Percentiles rank a stretch among this genome's conserved stretches.
Evolutionary conservation across 2,329 filamentous ascomycete species (phyloP).

Genomic region (Geoglossum cookeanum): DNA sequence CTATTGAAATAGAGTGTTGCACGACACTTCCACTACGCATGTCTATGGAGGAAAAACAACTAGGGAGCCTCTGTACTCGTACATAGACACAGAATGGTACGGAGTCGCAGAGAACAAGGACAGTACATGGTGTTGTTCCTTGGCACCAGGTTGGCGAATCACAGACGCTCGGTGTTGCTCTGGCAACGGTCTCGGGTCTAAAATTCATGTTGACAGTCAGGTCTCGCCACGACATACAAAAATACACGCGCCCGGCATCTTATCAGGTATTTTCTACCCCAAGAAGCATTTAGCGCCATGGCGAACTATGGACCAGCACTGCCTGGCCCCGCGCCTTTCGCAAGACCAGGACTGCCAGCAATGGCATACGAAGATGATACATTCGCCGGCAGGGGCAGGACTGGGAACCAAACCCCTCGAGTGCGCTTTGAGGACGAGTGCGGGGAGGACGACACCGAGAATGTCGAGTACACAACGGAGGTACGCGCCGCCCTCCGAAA

Average conservation of each 20-base stretch:
- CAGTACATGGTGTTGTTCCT: no score
- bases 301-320: not conserved
- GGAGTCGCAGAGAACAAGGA: no score
- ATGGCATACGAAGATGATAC: not conserved
- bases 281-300: not conserved
- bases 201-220: not conserved
- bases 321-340: not conserved
- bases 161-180: not conserved
- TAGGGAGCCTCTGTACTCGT: no score
- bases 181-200: not conserved
- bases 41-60: no score
- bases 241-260: not conserved
- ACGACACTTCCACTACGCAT: not conserved
- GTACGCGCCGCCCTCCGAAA: not conserved
- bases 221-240: not conserved
- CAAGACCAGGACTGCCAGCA: not conserved
- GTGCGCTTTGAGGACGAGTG: constrained; percentile 4
- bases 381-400: not conserved
- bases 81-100: no score
- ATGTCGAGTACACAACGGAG: constrained; percentile 10
- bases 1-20: not conserved
- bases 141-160: not conserved
- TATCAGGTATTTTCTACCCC: not conserved
- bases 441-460: constrained; percentile 9
- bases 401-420: not conserved